Base-by-base conservation (phyloP, 257 asterid genomes). In the Cinchona pubescens region DNA sequence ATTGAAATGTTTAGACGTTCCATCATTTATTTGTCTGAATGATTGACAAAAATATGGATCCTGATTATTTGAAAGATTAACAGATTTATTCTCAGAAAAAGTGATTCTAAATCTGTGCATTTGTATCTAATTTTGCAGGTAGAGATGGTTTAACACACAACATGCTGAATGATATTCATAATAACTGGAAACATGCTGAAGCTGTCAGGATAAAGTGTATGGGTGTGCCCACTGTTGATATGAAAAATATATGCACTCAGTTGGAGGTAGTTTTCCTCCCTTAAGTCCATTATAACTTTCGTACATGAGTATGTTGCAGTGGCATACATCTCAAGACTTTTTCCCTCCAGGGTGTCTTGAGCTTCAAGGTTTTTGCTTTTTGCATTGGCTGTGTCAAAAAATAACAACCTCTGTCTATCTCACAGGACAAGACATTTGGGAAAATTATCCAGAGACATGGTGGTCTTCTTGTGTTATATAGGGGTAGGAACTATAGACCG, bases 91-190 rank as follows among this genome's bases (percentile, higher is more conserved):
- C 18, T 75, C 18, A 19, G 11, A 3, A 35, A 8, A 48, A 27
- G 56, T 16, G 42, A 40, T 38, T 23, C 37, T 72, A 12, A 43
- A 48, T 30, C 25, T 48, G 21, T 27, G 18, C 21, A 59, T 19
- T 67, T 19, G 23, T 13, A 40, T 55, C 3, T 69, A 27, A 34
- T 23, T 68, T 46, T 78, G 68, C 71, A 92, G 99, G 99, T 60
- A 91, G 99, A 81, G 96, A 92, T 83, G 98, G 99, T 27, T 85
- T 94, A 78, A 94, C 98, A 2, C 99, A 92, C 87, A 92, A 92
- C 87, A 92, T 92, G 98, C 78, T 94, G 87, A 93, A 84, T 73
- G 97, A 87, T 79, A 91, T 94, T 72, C 97, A 94, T 82, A 86
- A 89, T 76, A 85, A 91, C 86, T 92, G 98, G 99, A 90, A 91